Evolutionary conservation across 176 grass and related monocot genomes (phyloP).

Genomic region (Urochloa ruziziensis): DNA sequence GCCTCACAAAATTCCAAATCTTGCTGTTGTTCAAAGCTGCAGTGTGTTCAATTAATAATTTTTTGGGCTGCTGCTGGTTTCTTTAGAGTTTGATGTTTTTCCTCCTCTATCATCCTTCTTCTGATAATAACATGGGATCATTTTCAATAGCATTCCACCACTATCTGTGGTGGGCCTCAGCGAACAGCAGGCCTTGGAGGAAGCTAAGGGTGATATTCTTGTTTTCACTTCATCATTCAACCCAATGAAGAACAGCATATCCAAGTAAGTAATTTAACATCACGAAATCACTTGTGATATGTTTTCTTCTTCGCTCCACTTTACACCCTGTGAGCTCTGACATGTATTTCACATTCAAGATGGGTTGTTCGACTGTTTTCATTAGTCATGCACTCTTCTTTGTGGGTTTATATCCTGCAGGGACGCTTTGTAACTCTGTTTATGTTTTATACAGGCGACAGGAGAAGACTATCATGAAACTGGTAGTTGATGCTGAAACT

Average conservation of each 20-base stretch:
- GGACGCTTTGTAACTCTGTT: not conserved
- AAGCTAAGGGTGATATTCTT: conserved; percentile 70
- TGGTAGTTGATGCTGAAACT: conserved; percentile 72
- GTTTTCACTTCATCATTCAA: conserved; percentile 85
- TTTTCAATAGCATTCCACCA: conserved; percentile 70
- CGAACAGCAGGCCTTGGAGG: conserved; percentile 75
- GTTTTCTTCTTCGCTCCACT: not conserved
- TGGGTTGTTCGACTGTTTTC: not conserved
- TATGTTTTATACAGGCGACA: conserved; percentile 49
- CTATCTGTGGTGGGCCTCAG: conserved; percentile 84
- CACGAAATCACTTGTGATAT: not conserved
- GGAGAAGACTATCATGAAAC: conserved; percentile 84
- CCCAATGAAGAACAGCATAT: conserved; percentile 97
- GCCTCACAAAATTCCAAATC: not conserved
- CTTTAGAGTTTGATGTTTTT: not conserved
- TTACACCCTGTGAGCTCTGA: not conserved
- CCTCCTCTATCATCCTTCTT: not conserved
- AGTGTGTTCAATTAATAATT: not conserved
- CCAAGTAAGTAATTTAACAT: conserved; percentile 51
- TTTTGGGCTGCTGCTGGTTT: not conserved
- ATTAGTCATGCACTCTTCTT: not conserved
- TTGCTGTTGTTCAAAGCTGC: not conserved
- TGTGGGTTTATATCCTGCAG: not conserved
- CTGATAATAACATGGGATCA: not conserved
- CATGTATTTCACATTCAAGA: not conserved